These are phyloP conservation scores for Boletus subparvulus DNA, from an alignment of 768 basidiomycete species.

Conservation along the genomic window DNA sequence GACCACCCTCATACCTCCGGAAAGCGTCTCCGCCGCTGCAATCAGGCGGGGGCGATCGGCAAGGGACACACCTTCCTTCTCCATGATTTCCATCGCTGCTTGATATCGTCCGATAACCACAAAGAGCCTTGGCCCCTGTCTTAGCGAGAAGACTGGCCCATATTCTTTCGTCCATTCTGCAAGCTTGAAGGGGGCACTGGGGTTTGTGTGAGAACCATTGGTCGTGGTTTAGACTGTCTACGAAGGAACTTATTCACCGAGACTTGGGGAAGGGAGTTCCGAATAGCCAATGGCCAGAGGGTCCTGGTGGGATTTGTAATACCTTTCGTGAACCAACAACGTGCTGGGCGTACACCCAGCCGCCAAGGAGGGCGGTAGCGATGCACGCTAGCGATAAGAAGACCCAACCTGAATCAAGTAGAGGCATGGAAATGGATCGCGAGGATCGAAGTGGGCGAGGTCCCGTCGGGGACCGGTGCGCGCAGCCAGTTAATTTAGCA, in stretches of 20 bases:
- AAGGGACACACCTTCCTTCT: slow-evolving; percentile 7
- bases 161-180: slow-evolving; percentile 8
- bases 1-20: slow-evolving; percentile 5
- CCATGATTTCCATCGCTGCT: slow-evolving; percentile 13
- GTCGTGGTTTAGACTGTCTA: background rate
- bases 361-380: background rate
- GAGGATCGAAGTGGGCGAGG: too few relatives aligned
- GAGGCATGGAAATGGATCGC: background rate
- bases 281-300: slow-evolving; percentile 10
- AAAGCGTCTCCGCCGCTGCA: slow-evolving; percentile 5
- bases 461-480: too few relatives aligned
- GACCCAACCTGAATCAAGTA: background rate
- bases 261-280: slow-evolving; percentile 6
- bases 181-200: slow-evolving; percentile 1
- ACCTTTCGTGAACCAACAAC: background rate
- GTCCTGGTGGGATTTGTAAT: slow-evolving; percentile 4
- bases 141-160: slow-evolving; percentile 5
- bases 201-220: background rate
- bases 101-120: slow-evolving; percentile 8
- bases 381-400: background rate
- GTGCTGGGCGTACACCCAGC: background rate
- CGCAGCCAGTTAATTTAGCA: too few relatives aligned
- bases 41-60: slow-evolving; percentile 4
- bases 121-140: background rate
- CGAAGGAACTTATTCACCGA: background rate